These are phyloP conservation scores for Syzygium syzygioides DNA, from an alignment of 441 rosid genomes.

Conservation along the genomic window DNA sequence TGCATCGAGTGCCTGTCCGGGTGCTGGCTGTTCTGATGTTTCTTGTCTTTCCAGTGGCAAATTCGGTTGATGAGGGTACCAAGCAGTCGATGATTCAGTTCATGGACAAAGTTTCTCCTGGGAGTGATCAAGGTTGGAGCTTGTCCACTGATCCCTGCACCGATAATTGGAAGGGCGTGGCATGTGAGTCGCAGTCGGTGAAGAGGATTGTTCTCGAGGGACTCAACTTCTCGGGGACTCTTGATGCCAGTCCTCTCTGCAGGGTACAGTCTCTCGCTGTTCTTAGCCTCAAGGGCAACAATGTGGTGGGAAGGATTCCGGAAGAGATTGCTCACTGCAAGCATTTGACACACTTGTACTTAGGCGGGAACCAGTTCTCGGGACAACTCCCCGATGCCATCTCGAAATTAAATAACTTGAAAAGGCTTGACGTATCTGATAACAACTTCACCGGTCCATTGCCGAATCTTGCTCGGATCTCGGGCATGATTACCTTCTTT, in stretches of 20 bases:
- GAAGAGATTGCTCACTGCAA: constrained; percentile 38
- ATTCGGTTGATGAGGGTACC: constrained; percentile 30
- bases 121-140: constrained; percentile 39
- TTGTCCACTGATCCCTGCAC: constrained; percentile 44
- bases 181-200: constrained; percentile 23
- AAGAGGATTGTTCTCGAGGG: constrained; percentile 37
- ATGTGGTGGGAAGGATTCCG: constrained; percentile 25
- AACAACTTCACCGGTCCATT: constrained; percentile 41
- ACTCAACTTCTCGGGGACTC: constrained; percentile 34
- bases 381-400: constrained; percentile 41
- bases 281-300: constrained; percentile 39
- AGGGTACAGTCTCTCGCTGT: constrained; percentile 27
- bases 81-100: constrained; percentile 33
- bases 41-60: constrained; percentile 18
- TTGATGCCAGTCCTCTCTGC: constrained; percentile 41
- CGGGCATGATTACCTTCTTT: constrained; percentile 33
- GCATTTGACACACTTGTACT: constrained; percentile 34
- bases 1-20: constrained; percentile 21
- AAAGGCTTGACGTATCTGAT: constrained; percentile 36
- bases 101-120: constrained; percentile 38
- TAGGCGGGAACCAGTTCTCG: constrained; percentile 30
- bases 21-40: constrained; percentile 23
- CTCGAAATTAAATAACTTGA: constrained; percentile 32
- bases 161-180: constrained; percentile 38
- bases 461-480: constrained; percentile 28